Evolutionary conservation across 495 filamentous ascomycete genomes (phyloP).

Genomic region (Achaetomiella virescens): DNA sequence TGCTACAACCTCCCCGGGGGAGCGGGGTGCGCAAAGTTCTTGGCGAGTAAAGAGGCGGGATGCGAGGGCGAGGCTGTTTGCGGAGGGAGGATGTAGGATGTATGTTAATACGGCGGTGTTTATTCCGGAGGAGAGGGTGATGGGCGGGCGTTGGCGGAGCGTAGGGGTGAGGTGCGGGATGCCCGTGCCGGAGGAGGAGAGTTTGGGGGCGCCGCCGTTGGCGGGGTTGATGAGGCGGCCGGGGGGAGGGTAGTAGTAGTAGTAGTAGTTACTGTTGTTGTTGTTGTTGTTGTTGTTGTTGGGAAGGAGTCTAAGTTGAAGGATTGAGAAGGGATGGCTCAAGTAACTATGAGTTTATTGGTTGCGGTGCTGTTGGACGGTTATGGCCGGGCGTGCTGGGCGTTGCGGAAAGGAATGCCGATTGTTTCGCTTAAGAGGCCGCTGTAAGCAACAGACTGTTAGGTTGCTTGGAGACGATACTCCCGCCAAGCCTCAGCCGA

Average conservation of each 20-base stretch:
- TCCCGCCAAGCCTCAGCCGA: too few species aligned
- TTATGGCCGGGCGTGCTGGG: too few species aligned
- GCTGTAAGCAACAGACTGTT: too few species aligned
- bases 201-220: slow-evolving; percentile 18
- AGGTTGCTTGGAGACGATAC: too few species aligned
- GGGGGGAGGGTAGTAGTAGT: not conserved
- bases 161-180: slow-evolving; percentile 34
- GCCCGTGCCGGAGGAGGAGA: slow-evolving; percentile 15
- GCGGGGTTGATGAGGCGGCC: slow-evolving; percentile 3
- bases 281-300: not conserved
- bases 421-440: too few species aligned
- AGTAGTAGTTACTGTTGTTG: too few species aligned
- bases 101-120: slow-evolving; percentile 40
- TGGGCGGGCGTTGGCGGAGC: slow-evolving; percentile 34
- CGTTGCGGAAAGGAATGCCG: too few species aligned
- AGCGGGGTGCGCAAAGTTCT: slow-evolving; percentile 33
- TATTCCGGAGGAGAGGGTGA: slow-evolving; percentile 28
- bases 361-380: too few species aligned
- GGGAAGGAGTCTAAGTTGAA: too few species aligned
- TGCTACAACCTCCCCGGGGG: slow-evolving; percentile 32
- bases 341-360: too few species aligned
- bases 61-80: slow-evolving; percentile 38
- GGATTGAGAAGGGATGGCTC: too few species aligned
- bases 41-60: slow-evolving; percentile 32
- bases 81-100: slow-evolving; percentile 29